Conservation (phyloP, 2,329 filamentous ascomycete species). For the Blastomyces percursus region DNA sequence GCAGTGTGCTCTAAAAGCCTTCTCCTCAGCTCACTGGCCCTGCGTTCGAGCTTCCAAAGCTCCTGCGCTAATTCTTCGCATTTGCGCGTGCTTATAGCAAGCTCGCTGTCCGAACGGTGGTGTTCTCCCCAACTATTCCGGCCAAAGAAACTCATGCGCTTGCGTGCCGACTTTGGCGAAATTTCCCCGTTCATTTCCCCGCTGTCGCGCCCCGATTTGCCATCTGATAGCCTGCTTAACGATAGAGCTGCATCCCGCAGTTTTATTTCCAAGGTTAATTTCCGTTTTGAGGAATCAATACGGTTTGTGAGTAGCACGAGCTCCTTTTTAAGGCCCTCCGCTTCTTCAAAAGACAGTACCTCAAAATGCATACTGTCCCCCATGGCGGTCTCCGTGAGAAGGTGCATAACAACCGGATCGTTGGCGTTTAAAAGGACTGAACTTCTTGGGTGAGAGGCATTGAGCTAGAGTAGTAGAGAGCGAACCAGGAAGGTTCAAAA, state of each 20-base stretch:
- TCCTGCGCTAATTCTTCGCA: slow-evolving; percentile 78
- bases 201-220: slow-evolving; percentile 41
- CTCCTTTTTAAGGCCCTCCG: slow-evolving; percentile 86
- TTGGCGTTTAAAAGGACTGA: slow-evolving; percentile 34
- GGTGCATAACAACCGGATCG: slow-evolving; percentile 67
- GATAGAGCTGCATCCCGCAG: slow-evolving; percentile 87
- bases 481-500: background rate
- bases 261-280: slow-evolving; percentile 81
- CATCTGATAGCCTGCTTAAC: slow-evolving; percentile 66
- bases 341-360: slow-evolving; percentile 80
- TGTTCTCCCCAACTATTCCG: slow-evolving; percentile 30
- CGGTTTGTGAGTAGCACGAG: slow-evolving; percentile 58
- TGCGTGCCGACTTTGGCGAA: slow-evolving; percentile 42
- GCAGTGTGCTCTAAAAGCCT: slow-evolving; percentile 81
- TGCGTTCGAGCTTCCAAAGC: slow-evolving; percentile 66
- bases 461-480: slow-evolving; percentile 38
- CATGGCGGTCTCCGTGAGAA: slow-evolving; percentile 87
- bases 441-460: slow-evolving; percentile 29
- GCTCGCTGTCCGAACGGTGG: slow-evolving; percentile 50
- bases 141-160: slow-evolving; percentile 41
- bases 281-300: slow-evolving; percentile 71
- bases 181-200: slow-evolving; percentile 20
- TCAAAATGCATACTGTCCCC: slow-evolving; percentile 77
- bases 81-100: slow-evolving; percentile 61
- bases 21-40: slow-evolving; percentile 61